phyloP scores from a whole-genome alignment of 169 alveolate genomes.

The Eimeria sp. region DNA sequence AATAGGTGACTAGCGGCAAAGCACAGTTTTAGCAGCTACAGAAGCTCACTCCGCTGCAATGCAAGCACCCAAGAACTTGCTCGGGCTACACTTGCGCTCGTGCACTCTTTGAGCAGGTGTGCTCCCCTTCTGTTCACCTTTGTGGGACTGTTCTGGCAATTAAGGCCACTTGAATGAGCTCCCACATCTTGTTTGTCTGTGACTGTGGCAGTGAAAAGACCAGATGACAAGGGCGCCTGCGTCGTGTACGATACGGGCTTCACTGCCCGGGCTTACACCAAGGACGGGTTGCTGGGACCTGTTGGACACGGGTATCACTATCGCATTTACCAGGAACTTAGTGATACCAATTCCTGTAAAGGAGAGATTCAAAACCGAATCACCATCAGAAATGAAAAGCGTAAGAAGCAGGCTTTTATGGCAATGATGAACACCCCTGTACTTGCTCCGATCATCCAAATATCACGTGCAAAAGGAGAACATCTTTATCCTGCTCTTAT shows the following conservation, averaged over 20 bases:
- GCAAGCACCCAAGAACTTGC: not conserved
- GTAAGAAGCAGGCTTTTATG: not conserved
- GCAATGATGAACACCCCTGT: too few species aligned
- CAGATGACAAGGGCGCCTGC: not conserved
- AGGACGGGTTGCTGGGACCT: not conserved
- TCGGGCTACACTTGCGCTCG: not conserved
- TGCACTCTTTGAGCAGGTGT: not conserved
- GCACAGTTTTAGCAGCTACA: not conserved
- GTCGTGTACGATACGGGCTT: constrained; percentile 11
- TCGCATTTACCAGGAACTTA: not conserved
- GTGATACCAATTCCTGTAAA: not conserved
- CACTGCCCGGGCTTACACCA: constrained; percentile 1
- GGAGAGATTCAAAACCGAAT: not conserved
- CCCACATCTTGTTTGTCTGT: not conserved
- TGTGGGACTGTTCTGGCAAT: not conserved
- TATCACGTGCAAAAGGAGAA: too few species aligned
- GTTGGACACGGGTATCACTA: not conserved
- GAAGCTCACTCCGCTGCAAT: not conserved
- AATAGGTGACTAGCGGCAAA: not conserved
- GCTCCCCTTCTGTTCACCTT: not conserved
- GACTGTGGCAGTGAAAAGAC: not conserved
- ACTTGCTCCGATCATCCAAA: too few species aligned
- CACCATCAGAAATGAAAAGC: not conserved
- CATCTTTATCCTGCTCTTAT: not conserved
- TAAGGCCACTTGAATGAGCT: not conserved